phyloP scores from a whole-genome alignment of 148 eudicot genomes.

The Rhododendron molle region DNA sequence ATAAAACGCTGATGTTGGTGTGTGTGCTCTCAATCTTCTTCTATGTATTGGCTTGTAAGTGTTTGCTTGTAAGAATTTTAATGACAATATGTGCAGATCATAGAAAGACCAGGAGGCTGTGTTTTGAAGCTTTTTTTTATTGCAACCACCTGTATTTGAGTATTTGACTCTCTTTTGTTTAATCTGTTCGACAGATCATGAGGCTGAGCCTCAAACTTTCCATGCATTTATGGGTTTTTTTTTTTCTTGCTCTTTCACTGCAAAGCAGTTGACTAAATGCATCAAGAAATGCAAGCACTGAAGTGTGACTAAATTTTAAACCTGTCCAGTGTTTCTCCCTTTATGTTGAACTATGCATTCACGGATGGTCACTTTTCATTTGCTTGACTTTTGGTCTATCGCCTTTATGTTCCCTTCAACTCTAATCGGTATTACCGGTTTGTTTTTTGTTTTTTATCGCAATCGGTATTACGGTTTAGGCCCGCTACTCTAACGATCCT shows the following conservation, averaged over 20 bases:
- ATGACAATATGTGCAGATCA: not conserved
- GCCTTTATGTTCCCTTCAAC: not conserved
- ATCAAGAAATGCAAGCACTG: not conserved
- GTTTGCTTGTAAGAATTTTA: not conserved
- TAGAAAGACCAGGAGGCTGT: not conserved
- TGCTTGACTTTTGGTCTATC: not conserved
- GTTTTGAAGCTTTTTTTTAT: not conserved
- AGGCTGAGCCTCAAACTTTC: not conserved
- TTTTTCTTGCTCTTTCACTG: not conserved
- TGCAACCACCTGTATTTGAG: not conserved
- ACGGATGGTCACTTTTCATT: not conserved
- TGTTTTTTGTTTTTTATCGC: too few species aligned
- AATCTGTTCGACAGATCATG: not conserved
- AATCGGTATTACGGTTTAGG: too few species aligned
- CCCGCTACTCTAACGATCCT: not conserved
- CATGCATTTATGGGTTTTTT: not conserved
- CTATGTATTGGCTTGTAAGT: not conserved
- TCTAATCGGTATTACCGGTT: too few species aligned
- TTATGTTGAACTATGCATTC: not conserved
- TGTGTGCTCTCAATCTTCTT: conserved; percentile 6
- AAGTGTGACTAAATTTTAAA: not conserved
- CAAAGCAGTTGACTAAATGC: not conserved
- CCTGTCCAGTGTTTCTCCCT: not conserved
- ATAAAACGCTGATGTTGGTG: not conserved
- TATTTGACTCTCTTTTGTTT: not conserved